These are phyloP conservation scores for Fagopyrum tataricum DNA, from an alignment of 148 eudicot genomes.

Conservation along the genomic window DNA sequence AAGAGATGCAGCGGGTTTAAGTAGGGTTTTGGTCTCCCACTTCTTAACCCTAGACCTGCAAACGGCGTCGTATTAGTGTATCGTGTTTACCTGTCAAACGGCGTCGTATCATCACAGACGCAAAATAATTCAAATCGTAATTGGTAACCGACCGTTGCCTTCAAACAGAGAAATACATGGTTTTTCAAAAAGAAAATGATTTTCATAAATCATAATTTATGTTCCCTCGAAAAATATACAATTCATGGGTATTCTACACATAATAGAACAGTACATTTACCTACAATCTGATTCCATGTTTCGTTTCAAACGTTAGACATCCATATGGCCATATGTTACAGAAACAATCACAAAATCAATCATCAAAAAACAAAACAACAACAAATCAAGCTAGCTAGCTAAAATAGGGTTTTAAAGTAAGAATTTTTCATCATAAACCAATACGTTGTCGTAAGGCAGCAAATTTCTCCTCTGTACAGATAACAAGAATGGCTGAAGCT, in stretches of 20 bases:
- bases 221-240: neutral
- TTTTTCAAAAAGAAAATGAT: too few relatives aligned
- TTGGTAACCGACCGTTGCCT: too few relatives aligned
- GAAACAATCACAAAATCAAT: conserved; percentile 3
- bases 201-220: too few relatives aligned
- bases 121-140: too few relatives aligned
- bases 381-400: neutral
- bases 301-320: neutral
- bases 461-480: conserved; percentile 17
- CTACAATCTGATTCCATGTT: neutral
- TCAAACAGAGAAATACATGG: too few relatives aligned
- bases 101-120: too few relatives aligned
- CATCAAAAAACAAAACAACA: neutral
- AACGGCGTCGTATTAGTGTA: too few relatives aligned
- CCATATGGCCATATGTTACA: neutral
- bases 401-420: neutral
- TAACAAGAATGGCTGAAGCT: conserved; percentile 24
- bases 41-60: too few relatives aligned
- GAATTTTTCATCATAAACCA: neutral
- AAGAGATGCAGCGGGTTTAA: too few relatives aligned
- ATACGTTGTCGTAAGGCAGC: conserved; percentile 6
- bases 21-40: too few relatives aligned
- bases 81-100: too few relatives aligned
- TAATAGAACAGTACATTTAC: neutral
- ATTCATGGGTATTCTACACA: neutral